Percentiles rank a stretch among this genome's conserved stretches.
phyloP scores from a whole-genome alignment of 1,284 basidiomycete genomes.

The Microbotryum intermedium region DNA sequence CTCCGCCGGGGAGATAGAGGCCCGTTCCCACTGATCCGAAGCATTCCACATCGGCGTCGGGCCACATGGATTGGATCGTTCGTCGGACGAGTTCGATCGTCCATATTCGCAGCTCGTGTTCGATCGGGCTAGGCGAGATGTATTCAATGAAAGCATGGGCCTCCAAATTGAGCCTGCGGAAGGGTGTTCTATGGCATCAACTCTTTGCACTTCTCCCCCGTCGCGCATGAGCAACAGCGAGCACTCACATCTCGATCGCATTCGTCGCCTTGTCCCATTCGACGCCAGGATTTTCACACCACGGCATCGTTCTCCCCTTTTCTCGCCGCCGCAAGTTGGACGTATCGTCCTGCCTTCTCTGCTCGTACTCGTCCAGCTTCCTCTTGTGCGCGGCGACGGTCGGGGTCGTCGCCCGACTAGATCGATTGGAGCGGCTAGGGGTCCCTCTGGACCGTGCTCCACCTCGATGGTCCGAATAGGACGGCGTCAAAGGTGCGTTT shows the following conservation, averaged over 20 bases:
- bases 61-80: constrained; percentile 58
- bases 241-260: constrained; percentile 66
- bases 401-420: background rate
- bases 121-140: constrained; percentile 74
- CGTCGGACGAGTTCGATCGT: constrained; percentile 65
- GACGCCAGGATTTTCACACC: constrained; percentile 55
- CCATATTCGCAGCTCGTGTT: constrained; percentile 73
- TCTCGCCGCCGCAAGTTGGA: constrained; percentile 28
- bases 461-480: constrained; percentile 3
- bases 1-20: constrained; percentile 81
- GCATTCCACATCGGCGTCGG: constrained; percentile 70
- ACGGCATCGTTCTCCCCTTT: constrained; percentile 50
- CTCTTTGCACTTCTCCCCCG: background rate
- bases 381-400: constrained; percentile 11
- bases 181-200: background rate
- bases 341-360: constrained; percentile 10
- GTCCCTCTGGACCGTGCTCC: constrained; percentile 20
- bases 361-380: constrained; percentile 12
- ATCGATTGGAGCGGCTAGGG: background rate
- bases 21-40: constrained; percentile 94
- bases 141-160: constrained; percentile 76
- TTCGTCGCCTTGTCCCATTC: constrained; percentile 69
- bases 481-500: constrained; percentile 18
- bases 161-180: constrained; percentile 66
- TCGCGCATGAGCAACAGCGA: background rate